Evolutionary conservation across 257 asterid genomes (phyloP), one percentile per base, ranked within the genome.

Genomic region (Solanum lycopersicoides): DNA sequence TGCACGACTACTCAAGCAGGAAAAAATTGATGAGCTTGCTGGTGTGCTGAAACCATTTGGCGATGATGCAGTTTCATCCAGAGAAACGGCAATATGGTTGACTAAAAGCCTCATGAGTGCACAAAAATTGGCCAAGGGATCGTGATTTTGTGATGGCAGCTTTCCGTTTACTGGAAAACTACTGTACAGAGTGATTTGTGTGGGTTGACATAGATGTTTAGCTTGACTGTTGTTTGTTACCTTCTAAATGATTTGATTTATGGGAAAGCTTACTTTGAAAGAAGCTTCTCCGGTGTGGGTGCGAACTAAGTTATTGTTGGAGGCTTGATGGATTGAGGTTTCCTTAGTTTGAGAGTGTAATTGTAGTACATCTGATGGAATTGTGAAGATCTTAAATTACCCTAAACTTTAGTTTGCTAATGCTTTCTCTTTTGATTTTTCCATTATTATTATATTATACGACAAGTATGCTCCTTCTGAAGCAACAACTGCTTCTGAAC

Each of bases 31-130:
- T 9, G 99, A 97, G 93, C 96, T 97, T 7, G 91, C 95, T 7
- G 98, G 96, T 8, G 96, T 97, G 90, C 89, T 97, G 12, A 95
- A 95, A 83, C 98, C 99, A 16, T 97, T 97, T 72, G 95, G 99
- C 1, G 98, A 95, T 50, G 99, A 95, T 16, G 82, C 89, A 0
- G 98, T 95, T 11, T 97, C 99, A 14, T 97, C 99, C 0, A 89
- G 99, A 89, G 98, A 95, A 86, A 97, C 99, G 5, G 98, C 99
- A 37, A 97, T 97, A 82, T 97, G 98, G 98, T 92, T 97, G 86
- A 93, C 99, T 2, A 97, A 97, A 83, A 95, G 94, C 90, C 93
- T 95, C 4, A 92, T 95, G 91, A 92, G 91, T 88, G 94, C 96
- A 74, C 95, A 94, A 83, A 95, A 94, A 86, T 72, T 92, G 86